These are phyloP conservation scores for Gaultheria prostrata DNA, from an alignment of 148 eudicot genomes.

Conservation along the genomic window DNA sequence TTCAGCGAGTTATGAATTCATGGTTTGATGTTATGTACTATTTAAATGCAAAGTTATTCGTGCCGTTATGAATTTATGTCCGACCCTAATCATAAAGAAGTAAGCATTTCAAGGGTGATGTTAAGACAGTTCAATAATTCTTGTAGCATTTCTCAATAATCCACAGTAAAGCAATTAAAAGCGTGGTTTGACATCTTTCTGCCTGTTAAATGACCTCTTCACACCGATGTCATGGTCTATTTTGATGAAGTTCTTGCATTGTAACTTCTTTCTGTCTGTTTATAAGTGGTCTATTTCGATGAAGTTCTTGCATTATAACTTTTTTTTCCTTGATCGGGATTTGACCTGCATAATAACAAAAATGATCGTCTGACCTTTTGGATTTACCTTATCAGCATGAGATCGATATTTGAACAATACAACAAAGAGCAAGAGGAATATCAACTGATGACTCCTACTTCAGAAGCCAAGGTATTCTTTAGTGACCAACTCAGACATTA, in stretches of 20 bases:
- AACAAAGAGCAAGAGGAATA: neutral
- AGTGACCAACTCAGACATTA: neutral
- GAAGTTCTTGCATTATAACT: neutral
- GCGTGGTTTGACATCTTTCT: neutral
- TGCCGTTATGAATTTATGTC: neutral
- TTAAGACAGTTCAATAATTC: neutral
- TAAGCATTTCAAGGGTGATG: neutral
- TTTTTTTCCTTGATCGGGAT: no score
- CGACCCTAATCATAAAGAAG: neutral
- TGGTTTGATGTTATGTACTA: no score
- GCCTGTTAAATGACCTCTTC: neutral
- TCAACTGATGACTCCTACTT: conserved; percentile 5
- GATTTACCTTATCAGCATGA: neutral
- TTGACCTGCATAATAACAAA: neutral
- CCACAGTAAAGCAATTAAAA: neutral
- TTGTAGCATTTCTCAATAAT: neutral
- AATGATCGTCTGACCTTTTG: neutral
- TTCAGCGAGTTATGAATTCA: no score
- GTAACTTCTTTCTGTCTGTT: no score
- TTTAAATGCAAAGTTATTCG: neutral
- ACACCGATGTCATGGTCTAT: neutral
- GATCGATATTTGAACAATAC: neutral
- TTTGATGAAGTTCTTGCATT: neutral
- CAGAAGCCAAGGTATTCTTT: conserved; percentile 7
- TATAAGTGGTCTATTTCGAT: neutral